A percentile compares a stretch with the other conserved stretches of the same genome.
Conservation (phyloP, 2,329 filamentous ascomycete species). For the Apiospora malaysiana region DNA sequence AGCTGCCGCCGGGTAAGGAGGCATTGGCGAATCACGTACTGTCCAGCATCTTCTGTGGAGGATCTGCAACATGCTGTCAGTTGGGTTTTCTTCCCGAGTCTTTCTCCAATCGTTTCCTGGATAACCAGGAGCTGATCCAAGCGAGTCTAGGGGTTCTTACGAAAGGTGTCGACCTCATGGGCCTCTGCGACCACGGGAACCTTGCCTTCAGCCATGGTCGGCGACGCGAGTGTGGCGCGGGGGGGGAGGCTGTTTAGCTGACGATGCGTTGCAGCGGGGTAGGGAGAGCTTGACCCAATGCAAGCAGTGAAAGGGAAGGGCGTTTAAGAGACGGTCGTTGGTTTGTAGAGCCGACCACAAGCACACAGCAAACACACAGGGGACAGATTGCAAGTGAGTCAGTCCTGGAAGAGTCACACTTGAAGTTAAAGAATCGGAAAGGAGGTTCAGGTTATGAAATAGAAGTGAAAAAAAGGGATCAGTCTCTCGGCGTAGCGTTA, state of each 20-base stretch:
- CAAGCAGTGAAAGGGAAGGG: background rate
- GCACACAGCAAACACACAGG: background rate
- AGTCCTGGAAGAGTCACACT: background rate
- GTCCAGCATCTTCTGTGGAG: conserved; percentile 69
- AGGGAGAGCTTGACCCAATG: conserved; percentile 20
- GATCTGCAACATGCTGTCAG: conserved; percentile 50
- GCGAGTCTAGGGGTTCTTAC: conserved; percentile 49
- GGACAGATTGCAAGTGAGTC: background rate
- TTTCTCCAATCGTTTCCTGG: background rate
- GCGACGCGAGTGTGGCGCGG: conserved; percentile 28
- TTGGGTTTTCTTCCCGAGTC: conserved; percentile 32
- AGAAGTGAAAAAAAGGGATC: conserved; percentile 22
- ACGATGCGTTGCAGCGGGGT: conserved; percentile 31
- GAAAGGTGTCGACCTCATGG: conserved; percentile 76
- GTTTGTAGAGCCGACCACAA: background rate
- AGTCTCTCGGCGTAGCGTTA: conserved; percentile 11
- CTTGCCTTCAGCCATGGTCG: conserved; percentile 55
- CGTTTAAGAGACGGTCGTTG: background rate
- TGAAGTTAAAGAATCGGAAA: background rate
- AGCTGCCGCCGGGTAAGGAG: background rate
- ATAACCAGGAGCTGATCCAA: background rate
- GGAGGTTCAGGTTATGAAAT: conserved; percentile 20
- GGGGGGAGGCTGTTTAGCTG: conserved; percentile 26
- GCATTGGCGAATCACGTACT: conserved; percentile 55
- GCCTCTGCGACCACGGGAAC: conserved; percentile 73